Evolutionary conservation across 257 asterid genomes (phyloP), one percentile per base, ranked within the genome.

Genomic region (Rauvolfia tetraphylla): DNA sequence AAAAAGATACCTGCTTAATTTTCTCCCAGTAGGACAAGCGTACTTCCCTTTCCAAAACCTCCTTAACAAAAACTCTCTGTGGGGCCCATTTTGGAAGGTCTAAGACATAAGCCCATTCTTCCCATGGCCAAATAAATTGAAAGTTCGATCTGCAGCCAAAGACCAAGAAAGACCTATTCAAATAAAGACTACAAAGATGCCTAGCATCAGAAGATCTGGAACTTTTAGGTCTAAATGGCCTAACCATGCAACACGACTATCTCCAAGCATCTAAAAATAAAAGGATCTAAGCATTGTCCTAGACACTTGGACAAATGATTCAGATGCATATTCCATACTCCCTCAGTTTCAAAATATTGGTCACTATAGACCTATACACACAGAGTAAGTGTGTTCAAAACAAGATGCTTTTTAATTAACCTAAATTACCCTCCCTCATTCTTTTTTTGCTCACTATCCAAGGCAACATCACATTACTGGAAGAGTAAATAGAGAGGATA

Each of bases 71-170:
- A 73, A 95, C 96, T 77, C 99, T 89, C 56, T 95, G 96, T 56
- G 99, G 99, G 46, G 96, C 97, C 99, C 99, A 95, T 80, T 95
- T 95, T 69, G 98, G 97, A 78, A 95, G 99, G 82, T 90, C 97
- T 82, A 92, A 80, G 59, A 95, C 99, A 84, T 84, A 73, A 53
- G 97, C 96, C 99, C 99, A 95, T 86, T 93, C 98, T 78, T 95
- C 97, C 99, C 99, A 95, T n/a, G 99, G 98, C 99, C 99, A 95
- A 78, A 95, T 91, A 82, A 95, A 95, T 69, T 95, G 99, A 77
- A 95, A 95, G 91, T 95, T 95, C 44, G 99, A 93, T 83, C 99
- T 95, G 91, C 84, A 77, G 70, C 48, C 72, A 81, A 59, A 75
- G 51, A 42, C 38, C 75, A 71, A 72, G 20, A 77, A 66, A 36